These are phyloP conservation scores for Nannizzia gypsea DNA, from an alignment of 2,329 filamentous ascomycete genomes.

Conservation along the genomic window DNA sequence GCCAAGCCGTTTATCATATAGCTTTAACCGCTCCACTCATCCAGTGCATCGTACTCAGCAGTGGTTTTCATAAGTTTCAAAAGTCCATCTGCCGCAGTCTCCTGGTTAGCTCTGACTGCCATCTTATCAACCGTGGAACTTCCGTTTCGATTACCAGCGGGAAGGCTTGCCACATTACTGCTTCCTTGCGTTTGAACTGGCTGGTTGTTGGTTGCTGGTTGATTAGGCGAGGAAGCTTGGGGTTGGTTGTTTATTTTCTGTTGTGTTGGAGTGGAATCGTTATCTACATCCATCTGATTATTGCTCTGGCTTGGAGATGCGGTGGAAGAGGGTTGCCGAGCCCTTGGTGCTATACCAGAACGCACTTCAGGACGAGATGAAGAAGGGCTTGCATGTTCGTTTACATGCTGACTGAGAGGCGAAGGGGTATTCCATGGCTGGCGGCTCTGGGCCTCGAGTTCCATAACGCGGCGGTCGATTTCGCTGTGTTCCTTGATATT, in stretches of 20 bases:
- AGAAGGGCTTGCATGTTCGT: neutral
- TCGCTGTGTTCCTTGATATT: slow-evolving; percentile 25
- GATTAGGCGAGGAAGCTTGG: neutral
- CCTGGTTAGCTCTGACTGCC: slow-evolving; percentile 21
- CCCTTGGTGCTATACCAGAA: neutral
- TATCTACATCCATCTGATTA: neutral
- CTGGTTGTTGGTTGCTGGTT: neutral
- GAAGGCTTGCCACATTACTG: neutral
- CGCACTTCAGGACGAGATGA: neutral
- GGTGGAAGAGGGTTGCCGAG: neutral
- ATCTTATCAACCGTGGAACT: slow-evolving; percentile 15
- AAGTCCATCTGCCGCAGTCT: slow-evolving; percentile 30
- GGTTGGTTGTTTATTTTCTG: neutral
- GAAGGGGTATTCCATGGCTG: slow-evolving; percentile 18
- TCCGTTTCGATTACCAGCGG: slow-evolving; percentile 12
- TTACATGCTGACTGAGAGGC: neutral
- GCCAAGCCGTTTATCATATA: neutral
- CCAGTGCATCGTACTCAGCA: slow-evolving; percentile 18
- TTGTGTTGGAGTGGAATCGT: neutral
- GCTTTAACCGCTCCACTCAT: slow-evolving; percentile 7
- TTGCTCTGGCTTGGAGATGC: neutral
- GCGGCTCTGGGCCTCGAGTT: slow-evolving; percentile 31
- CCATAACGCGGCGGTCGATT: slow-evolving; percentile 30
- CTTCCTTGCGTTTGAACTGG: neutral
- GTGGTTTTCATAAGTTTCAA: slow-evolving; percentile 31